phyloP scores from a whole-genome alignment of 2,329 filamentous ascomycete genomes.

The Aaosphaeria arxii region DNA sequence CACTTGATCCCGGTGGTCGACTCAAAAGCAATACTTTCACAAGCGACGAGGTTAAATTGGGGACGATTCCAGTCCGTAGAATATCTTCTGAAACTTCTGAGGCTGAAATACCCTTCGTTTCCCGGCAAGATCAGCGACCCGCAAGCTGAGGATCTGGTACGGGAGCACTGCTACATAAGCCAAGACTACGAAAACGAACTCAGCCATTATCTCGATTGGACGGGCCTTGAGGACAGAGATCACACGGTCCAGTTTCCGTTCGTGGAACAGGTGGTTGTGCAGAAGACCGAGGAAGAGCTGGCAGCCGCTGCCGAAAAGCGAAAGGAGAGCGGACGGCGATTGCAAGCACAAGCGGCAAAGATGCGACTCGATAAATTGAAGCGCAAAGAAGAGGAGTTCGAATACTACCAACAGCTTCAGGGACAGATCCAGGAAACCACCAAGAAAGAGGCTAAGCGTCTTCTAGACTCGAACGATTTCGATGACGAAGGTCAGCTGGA shows the following conservation, averaged over 20 bases:
- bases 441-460: conserved; percentile 85
- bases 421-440: conserved; percentile 64
- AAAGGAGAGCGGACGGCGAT: conserved; percentile 84
- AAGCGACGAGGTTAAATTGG: conserved; percentile 91
- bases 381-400: conserved; percentile 91
- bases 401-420: conserved; percentile 88
- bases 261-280: conserved; percentile 82
- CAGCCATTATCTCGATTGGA: conserved; percentile 79
- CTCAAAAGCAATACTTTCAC: conserved; percentile 76
- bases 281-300: conserved; percentile 94
- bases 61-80: conserved; percentile 87
- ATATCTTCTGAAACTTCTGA: conserved; percentile 85
- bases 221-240: conserved; percentile 84
- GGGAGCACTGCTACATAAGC: conserved; percentile 87
- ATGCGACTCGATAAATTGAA: conserved; percentile 95
- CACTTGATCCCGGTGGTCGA: conserved; percentile 93
- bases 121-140: conserved; percentile 80
- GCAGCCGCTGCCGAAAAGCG: conserved; percentile 87
- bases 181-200: conserved; percentile 80
- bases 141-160: conserved; percentile 84
- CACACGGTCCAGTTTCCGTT: conserved; percentile 89
- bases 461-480: conserved; percentile 86
- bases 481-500: conserved; percentile 88
- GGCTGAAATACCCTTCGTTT: conserved; percentile 87
- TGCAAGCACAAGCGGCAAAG: conserved; percentile 96